Evolutionary conservation across 805 yeast genomes (phyloP), one percentile per base, ranked within the genome.

Genomic region (Debaryomyces prosopidis): DNA sequence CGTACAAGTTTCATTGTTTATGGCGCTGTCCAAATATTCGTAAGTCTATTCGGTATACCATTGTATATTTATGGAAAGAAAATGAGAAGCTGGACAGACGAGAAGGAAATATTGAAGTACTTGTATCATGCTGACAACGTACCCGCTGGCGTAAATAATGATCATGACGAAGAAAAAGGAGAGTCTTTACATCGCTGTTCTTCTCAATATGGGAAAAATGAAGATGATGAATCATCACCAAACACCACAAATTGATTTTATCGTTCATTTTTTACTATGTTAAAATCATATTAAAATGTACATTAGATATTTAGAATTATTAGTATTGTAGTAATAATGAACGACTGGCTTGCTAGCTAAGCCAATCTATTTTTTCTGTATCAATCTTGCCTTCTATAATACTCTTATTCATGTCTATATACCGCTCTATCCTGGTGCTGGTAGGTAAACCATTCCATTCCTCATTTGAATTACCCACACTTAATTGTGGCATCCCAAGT

Each of bases 401-500:
- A 11, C 16, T 14, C 4, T 30, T 12, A 14, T 30, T 30, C 14
- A n/a, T 14, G 6, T 30, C 16, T 12, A 30, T 7, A 53, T 85
- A 85, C 2, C 39, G 39, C 0, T 52, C 49, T 2, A 84, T 53
- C 36, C 90, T 69, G 5, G 73, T 68, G n/a, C 47, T 43, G 16
- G 85, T 60, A 3, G 66, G 49, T 6, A 51, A 23, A 0, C 84
- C 87, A 57, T 89, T 89, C 92, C 96, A 89, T 6, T 43, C 28
- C 16, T 73, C 78, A 0, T 57, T 62, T 1, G 42, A 50, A 1
- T 48, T 52, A 15, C 54, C 43, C 3, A 43, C 51, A 0, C 50
- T 52, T 20, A 69, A 60, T 3, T 41, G 39, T 0, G 96, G 96
- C 58, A 85, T 71, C 0, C 97, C 97, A 36, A 87, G 66, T 52